These are phyloP conservation scores for Plasmodium sp. DNA, from an alignment of 169 alveolate genomes.

Conservation along the genomic window DNA sequence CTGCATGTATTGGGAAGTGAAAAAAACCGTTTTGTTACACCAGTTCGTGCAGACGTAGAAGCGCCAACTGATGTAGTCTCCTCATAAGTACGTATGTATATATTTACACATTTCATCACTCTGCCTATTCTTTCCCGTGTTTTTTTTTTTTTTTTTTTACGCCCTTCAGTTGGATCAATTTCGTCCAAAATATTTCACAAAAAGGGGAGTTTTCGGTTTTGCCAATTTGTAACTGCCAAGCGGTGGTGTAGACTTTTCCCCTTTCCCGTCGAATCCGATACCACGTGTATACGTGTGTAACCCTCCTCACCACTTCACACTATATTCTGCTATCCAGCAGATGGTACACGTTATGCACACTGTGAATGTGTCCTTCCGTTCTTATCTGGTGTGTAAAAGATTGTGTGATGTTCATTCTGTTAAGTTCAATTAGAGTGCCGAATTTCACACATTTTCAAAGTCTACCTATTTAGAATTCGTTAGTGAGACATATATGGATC, in stretches of 20 bases:
- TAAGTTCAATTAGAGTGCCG: neutral
- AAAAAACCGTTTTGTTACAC: neutral
- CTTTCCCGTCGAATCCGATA: neutral
- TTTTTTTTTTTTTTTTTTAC: neutral
- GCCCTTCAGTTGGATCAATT: neutral
- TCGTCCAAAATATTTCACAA: neutral
- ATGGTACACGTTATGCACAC: neutral
- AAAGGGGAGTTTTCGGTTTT: neutral
- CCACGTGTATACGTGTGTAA: neutral
- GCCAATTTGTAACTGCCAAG: neutral
- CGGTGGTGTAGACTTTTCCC: neutral
- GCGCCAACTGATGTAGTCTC: neutral
- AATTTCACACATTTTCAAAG: neutral
- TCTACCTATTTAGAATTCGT: neutral
- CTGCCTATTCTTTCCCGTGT: neutral
- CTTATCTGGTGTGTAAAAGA: neutral
- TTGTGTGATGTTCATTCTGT: neutral
- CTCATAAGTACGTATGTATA: neutral
- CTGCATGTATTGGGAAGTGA: neutral
- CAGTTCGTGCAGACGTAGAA: neutral
- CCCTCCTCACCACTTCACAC: neutral
- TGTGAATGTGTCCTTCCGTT: neutral
- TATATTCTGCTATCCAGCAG: neutral
- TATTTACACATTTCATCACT: neutral
- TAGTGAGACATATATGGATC: neutral